phyloP scores from a whole-genome alignment of 805 yeast genomes.

The Dipodascus geniculatus region DNA sequence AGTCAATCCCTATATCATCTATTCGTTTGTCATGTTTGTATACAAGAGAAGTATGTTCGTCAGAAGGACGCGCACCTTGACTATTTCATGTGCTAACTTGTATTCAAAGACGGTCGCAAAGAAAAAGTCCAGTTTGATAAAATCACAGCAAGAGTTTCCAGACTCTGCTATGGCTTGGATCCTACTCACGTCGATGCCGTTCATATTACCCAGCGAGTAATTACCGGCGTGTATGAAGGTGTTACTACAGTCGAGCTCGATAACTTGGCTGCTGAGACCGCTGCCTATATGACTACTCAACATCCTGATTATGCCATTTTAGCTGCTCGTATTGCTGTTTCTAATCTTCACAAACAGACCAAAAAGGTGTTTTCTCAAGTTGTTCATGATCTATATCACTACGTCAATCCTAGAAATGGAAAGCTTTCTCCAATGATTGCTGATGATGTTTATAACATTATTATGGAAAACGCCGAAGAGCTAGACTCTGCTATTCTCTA shows the following conservation, averaged over 20 bases:
- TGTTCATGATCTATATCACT: slow-evolving; percentile 57
- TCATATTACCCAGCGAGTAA: slow-evolving; percentile 89
- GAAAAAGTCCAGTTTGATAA: slow-evolving; percentile 94
- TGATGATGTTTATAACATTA: slow-evolving; percentile 49
- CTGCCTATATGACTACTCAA: slow-evolving; percentile 93
- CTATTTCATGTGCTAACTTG: background rate
- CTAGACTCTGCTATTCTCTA: slow-evolving; percentile 64
- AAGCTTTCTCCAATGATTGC: slow-evolving; percentile 62
- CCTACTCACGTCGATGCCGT: slow-evolving; percentile 88
- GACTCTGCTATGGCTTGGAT: slow-evolving; percentile 90
- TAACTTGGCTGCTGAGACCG: slow-evolving; percentile 86
- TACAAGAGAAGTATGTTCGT: slow-evolving; percentile 14
- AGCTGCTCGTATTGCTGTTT: slow-evolving; percentile 93
- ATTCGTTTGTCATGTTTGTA: slow-evolving; percentile 12
- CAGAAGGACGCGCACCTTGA: background rate
- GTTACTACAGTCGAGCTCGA: slow-evolving; percentile 86
- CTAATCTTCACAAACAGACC: slow-evolving; percentile 90
- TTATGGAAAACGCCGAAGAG: slow-evolving; percentile 49
- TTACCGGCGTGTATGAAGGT: slow-evolving; percentile 93
- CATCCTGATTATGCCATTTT: slow-evolving; percentile 96
- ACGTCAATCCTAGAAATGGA: slow-evolving; percentile 71
- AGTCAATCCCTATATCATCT: background rate
- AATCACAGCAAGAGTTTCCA: slow-evolving; percentile 88
- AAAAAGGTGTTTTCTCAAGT: slow-evolving; percentile 77
- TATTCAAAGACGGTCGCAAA: slow-evolving; percentile 72